Evolutionary conservation across 495 filamentous ascomycete species (phyloP), one percentile per base, ranked within the genome.

Genomic region (Aspergillus nidulans): DNA sequence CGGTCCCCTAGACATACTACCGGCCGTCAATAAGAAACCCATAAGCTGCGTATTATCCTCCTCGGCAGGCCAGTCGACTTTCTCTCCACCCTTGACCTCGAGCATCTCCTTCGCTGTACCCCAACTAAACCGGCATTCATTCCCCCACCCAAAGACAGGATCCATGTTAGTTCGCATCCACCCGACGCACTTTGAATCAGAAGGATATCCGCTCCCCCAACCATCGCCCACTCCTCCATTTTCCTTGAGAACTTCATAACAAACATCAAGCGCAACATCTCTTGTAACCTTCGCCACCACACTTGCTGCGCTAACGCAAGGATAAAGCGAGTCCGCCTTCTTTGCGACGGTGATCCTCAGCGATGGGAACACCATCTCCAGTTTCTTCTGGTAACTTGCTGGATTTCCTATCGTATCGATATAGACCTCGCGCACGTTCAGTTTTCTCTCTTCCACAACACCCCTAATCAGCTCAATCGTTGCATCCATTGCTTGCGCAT

Each of bases 401-500:
- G 92, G 90, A 36, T 80, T 85, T 0, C 94, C 94, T 62, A 98
- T 88, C 0, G 94, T 97, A 69, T 98, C 94, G 57, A 98, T 91
- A 68, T 91, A 98, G 12, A 98, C 89, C 59, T 97, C 90, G 28
- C 71, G 77, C 0, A 98, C 77, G 69, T 92, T 87, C 34, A 97
- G 85, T 12, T 88, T 88, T 8, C 69, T 72, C 0, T 80, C 85
- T 44, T 92, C 78, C 8, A 78, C 63, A 0, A 96, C 87, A 4
- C 83, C 84, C 16, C 82, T 70, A 49, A 98, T 92, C 52, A 98
- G 74, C 18, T 81, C 82, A n/a, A 95, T 81, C 1, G 94, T 98
- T 0, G 94, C 91, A 71, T 98, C 92, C 81, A 95, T 87, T 1
- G 94, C 94, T 69, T 97, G 94, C n/a, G 91, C 91, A 71, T 98